These are phyloP conservation scores for Sordariomycetes sp. DNA, from an alignment of 2,329 filamentous ascomycete species.

Conservation along the genomic window DNA sequence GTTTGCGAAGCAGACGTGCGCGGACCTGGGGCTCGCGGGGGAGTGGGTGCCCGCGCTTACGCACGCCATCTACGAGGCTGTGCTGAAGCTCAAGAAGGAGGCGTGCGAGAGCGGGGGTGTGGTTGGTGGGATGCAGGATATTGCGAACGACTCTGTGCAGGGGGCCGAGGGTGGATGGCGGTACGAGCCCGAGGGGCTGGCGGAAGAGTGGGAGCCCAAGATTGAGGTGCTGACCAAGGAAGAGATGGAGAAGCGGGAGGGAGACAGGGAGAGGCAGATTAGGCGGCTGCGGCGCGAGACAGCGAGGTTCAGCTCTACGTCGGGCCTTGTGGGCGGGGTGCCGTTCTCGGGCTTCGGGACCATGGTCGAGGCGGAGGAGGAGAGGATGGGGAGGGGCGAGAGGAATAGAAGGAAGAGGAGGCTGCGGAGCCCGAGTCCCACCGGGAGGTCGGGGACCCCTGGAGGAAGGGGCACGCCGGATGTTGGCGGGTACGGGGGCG, in stretches of 20 bases:
- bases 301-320: constrained; percentile 77
- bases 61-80: constrained; percentile 93
- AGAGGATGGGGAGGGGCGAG: constrained; percentile 83
- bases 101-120: constrained; percentile 85
- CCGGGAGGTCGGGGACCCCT: constrained; percentile 39
- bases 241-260: constrained; percentile 94
- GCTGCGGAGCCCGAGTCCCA: constrained; percentile 76
- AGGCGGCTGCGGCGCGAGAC: constrained; percentile 79
- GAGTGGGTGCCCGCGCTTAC: constrained; percentile 94
- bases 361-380: constrained; percentile 49
- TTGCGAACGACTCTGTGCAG: constrained; percentile 81
- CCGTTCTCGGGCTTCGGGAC: constrained; percentile 42
- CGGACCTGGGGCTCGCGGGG: constrained; percentile 75
- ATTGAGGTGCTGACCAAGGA: constrained; percentile 77
- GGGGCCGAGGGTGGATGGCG: constrained; percentile 82
- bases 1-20: constrained; percentile 86
- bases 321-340: constrained; percentile 66
- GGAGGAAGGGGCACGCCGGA: constrained; percentile 72
- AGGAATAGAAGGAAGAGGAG: constrained; percentile 89
- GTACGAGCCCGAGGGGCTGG: constrained; percentile 84
- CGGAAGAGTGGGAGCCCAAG: constrained; percentile 73
- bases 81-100: constrained; percentile 87
- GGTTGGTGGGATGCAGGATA: constrained; percentile 50
- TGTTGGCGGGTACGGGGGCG: constrained; percentile 52
- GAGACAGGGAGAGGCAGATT: constrained; percentile 84